Conservation (phyloP, 176 grass and related monocot genomes). For the Hyparrhenia diplandra region DNA sequence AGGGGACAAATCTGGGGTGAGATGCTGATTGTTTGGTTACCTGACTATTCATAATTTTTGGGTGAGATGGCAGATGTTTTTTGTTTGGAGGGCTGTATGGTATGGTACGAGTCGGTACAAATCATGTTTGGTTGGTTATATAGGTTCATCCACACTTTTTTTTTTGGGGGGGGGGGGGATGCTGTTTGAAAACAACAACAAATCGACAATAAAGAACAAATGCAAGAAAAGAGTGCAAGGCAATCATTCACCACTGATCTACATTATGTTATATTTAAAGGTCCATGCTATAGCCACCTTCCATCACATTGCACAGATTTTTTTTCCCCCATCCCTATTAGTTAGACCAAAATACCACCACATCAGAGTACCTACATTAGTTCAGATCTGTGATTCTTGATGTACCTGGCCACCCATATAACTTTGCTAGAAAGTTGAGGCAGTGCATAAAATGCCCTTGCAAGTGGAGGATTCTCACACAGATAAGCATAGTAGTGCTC, state of each 20-base stretch:
- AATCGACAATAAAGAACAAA: background rate
- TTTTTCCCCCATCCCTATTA: background rate
- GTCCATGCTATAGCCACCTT: background rate
- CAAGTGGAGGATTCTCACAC: background rate
- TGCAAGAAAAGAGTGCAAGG: no score
- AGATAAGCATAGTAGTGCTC: background rate
- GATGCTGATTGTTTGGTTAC: background rate
- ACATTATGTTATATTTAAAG: background rate
- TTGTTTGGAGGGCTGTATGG: background rate
- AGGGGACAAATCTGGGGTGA: background rate
- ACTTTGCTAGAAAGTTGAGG: background rate
- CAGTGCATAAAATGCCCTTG: background rate
- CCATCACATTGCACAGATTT: background rate
- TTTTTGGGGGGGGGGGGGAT: no score
- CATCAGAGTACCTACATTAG: background rate
- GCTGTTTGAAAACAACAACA: background rate
- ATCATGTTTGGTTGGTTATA: background rate
- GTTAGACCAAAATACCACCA: background rate
- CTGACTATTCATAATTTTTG: no score
- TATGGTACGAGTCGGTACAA: background rate
- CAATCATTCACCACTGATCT: background rate
- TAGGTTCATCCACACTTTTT: background rate
- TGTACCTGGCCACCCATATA: background rate
- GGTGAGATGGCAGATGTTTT: background rate
- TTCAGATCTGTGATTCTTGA: background rate